A percentile compares a stretch with the other conserved stretches of the same genome.
Evolutionary conservation across 2,329 filamentous ascomycete genomes (phyloP).

Genomic region (Parasarocladium wereldwijsianum): DNA sequence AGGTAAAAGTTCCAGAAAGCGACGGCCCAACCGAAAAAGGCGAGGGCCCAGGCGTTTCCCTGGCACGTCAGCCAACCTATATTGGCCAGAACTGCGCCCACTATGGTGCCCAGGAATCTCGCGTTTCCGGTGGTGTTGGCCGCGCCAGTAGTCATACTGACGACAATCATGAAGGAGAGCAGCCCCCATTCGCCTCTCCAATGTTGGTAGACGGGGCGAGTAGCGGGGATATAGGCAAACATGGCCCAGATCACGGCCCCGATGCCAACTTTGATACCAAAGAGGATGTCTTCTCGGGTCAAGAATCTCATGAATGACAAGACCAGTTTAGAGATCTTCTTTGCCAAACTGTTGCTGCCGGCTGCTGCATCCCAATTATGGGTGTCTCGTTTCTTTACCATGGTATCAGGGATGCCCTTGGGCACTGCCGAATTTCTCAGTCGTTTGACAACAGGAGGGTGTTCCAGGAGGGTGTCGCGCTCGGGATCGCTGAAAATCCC

Average conservation of each 20-base stretch:
- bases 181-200: constrained; percentile 97
- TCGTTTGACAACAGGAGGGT: constrained; percentile 22
- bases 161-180: constrained; percentile 94
- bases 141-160: constrained; percentile 92
- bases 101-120: constrained; percentile 71
- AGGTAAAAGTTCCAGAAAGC: constrained; percentile 79
- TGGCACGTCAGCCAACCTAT: constrained; percentile 63
- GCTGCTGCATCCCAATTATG: constrained; percentile 42
- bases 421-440: constrained; percentile 40
- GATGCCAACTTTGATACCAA: constrained; percentile 84
- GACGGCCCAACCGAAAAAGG: constrained; percentile 68
- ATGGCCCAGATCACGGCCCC: constrained; percentile 82
- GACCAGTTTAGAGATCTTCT: constrained; percentile 28
- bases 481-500: constrained; percentile 23
- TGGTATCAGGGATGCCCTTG: constrained; percentile 38
- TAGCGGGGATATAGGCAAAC: constrained; percentile 69
- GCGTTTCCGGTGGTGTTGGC: constrained; percentile 85
- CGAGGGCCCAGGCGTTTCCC: constrained; percentile 61
- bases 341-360: constrained; percentile 26
- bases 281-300: constrained; percentile 45
- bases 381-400: constrained; percentile 36
- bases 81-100: constrained; percentile 65
- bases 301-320: constrained; percentile 32
- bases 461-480: constrained; percentile 22
- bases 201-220: constrained; percentile 64